Evolutionary conservation across 2,329 filamentous ascomycete genomes (phyloP).

Genomic region (Fusarium clavum): DNA sequence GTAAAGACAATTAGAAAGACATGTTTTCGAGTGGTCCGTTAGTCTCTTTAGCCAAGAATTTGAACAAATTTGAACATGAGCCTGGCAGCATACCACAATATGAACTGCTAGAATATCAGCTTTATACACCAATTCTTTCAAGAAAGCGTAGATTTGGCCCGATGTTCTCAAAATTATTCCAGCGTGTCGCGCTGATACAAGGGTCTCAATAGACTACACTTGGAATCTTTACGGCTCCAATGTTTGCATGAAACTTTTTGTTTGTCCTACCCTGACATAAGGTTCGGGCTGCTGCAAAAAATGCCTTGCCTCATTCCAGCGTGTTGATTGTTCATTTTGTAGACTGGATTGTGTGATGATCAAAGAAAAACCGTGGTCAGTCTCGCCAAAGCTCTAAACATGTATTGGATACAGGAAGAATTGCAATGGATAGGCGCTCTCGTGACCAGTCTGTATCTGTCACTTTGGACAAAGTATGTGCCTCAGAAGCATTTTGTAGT

Average conservation of each 20-base stretch:
- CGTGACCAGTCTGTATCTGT: background rate
- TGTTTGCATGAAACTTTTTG: background rate
- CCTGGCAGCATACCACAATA: background rate
- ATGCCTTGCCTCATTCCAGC: accelerated
- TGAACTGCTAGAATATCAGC: background rate
- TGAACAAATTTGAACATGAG: too few relatives aligned
- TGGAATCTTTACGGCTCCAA: background rate
- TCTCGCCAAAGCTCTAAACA: background rate
- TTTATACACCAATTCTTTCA: accelerated
- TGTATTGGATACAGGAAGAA: background rate
- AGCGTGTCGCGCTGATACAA: background rate
- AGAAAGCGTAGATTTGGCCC: too few relatives aligned
- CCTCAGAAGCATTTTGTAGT: accelerated
- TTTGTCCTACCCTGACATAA: background rate
- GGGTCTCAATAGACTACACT: too few relatives aligned
- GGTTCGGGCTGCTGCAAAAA: background rate
- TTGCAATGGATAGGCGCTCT: background rate
- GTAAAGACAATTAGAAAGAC: too few relatives aligned
- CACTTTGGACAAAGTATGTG: background rate
- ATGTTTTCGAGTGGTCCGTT: too few relatives aligned
- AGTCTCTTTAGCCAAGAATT: too few relatives aligned
- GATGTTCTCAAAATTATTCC: too few relatives aligned
- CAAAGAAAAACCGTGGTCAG: accelerated
- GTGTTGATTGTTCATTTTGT: accelerated
- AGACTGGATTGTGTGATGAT: background rate